Percentiles rank a stretch among this genome's conserved stretches.
Evolutionary conservation across 352 stramenopile species (phyloP).

Genomic region (Lagenidium giganteum): DNA sequence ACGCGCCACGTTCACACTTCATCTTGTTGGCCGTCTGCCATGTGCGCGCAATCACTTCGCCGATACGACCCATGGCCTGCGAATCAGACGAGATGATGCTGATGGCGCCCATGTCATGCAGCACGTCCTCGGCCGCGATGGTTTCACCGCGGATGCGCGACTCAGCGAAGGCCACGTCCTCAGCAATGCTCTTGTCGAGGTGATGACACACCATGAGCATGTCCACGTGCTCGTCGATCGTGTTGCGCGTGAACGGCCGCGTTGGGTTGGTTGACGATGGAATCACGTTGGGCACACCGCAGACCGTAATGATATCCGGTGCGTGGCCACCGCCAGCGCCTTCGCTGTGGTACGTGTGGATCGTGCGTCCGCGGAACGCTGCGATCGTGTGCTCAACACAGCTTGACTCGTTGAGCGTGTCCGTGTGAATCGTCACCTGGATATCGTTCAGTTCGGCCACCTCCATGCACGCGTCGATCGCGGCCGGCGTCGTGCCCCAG

Average conservation of each 20-base stretch:
- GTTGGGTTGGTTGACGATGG: conserved; percentile 97
- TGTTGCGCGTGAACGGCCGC: conserved; percentile 95
- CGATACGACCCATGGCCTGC: conserved; percentile 97
- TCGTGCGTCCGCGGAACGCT: conserved; percentile 93
- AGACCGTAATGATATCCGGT: conserved; percentile 97
- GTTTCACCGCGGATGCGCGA: conserved; percentile 96
- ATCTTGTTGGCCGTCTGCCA: conserved; percentile 99
- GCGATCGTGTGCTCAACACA: conserved; percentile 95
- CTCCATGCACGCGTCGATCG: conserved; percentile 92
- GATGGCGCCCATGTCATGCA: conserved; percentile 97
- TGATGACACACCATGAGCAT: conserved; percentile 99
- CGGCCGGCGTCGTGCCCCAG: conserved; percentile 95
- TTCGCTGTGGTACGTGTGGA: conserved; percentile 96
- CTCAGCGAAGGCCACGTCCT: conserved; percentile 97
- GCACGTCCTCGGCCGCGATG: conserved; percentile 95
- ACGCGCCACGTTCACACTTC: conserved; percentile 89
- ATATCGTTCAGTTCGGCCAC: conserved; percentile 92
- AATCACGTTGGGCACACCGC: conserved; percentile 90
- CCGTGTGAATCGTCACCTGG: conserved; percentile 97
- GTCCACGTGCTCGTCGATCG: conserved; percentile 98
- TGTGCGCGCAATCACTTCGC: conserved; percentile 95
- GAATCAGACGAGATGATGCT: conserved; percentile 96
- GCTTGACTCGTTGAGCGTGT: conserved; percentile 96
- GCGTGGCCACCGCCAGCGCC: conserved; percentile 92
- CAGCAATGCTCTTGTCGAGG: conserved; percentile 93